A percentile compares a stretch with the other conserved stretches of the same genome.
Conservation (phyloP, 495 filamentous ascomycete species). For the Trichoderma reesei region DNA sequence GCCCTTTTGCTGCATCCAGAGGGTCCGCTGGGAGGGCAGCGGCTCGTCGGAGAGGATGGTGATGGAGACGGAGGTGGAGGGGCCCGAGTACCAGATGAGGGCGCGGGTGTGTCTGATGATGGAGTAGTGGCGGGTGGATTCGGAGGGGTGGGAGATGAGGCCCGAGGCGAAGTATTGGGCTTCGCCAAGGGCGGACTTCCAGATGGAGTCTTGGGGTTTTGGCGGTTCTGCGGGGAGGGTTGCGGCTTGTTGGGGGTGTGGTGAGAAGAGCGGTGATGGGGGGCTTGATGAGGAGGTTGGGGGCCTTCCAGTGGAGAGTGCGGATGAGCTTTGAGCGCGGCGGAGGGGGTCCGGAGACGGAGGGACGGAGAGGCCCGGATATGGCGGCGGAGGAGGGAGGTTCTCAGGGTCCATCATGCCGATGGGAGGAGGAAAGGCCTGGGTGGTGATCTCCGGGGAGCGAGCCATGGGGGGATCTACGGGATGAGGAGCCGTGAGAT, state of each 20-base stretch:
- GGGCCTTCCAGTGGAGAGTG: background rate
- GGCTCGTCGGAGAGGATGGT: slow-evolving; percentile 50
- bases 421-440: background rate
- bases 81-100: slow-evolving; percentile 54
- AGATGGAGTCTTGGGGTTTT: slow-evolving; percentile 16
- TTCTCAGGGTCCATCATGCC: background rate
- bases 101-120: slow-evolving; percentile 57
- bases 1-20: slow-evolving; percentile 58
- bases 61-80: slow-evolving; percentile 49
- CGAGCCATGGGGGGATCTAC: background rate
- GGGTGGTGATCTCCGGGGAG: background rate
- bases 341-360: background rate
- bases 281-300: background rate
- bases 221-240: background rate
- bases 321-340: background rate
- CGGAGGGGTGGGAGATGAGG: slow-evolving; percentile 49
- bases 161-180: slow-evolving; percentile 54
- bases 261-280: background rate
- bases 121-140: slow-evolving; percentile 56
- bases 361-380: background rate
- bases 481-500: background rate
- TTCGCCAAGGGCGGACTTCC: slow-evolving; percentile 42
- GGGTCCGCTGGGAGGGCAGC: slow-evolving; percentile 45
- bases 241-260: background rate
- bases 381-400: background rate